Base-by-base conservation (phyloP, 352 stramenopile genomes). In the Aphanomyces astaci region DNA sequence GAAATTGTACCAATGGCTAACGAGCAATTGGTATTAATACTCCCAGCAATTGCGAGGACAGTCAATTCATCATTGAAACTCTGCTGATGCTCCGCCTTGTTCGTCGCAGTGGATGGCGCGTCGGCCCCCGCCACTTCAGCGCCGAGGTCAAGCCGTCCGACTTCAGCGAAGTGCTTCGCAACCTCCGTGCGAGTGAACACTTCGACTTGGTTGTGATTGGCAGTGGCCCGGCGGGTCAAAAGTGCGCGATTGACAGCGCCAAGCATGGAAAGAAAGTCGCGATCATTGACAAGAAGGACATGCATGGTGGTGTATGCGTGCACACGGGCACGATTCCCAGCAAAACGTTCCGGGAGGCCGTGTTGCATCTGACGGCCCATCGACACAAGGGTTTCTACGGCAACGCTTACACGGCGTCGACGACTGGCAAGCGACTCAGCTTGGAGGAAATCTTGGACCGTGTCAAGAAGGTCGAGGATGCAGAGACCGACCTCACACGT, bases 171-270 rank as follows among this genome's bases (percentile, higher is more conserved):
- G 82, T 88, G 70, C 75, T 94, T 24, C 82, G 80, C 51, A 83
- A 92, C 54, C 75, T 96, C 52, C 87, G 87, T 52, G 85, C 84
- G 49, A 93, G 84, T 67, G 85, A 93, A 60, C 86, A 96, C 73
- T 95, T 94, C 70, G 86, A 95, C 64, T 68, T 94, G 36, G 93
- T 96, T 67, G 88, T 96, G 40, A 92, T 96, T 63, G 89, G 89
- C 73, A 94, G 83, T 53, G 89, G 89, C 0, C 89, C 89, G 0
- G 86, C 89, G 7, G 89, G 87, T 31, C 87, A 96, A 73, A 95
- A 95, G 71, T 96, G 89, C 57, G 89, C 89, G 36, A 92, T 96
- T 54, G 89, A 96, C 71, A 88, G 83, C 70, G 87, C 85, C 68
- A 96, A 95, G 71, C 75, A 84, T 68, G 89, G 89, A 65, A 86